A percentile compares a stretch with the other conserved stretches of the same genome.
Conservation (phyloP, 768 basidiomycete species). For the Boletus rufocinnamomeus region DNA sequence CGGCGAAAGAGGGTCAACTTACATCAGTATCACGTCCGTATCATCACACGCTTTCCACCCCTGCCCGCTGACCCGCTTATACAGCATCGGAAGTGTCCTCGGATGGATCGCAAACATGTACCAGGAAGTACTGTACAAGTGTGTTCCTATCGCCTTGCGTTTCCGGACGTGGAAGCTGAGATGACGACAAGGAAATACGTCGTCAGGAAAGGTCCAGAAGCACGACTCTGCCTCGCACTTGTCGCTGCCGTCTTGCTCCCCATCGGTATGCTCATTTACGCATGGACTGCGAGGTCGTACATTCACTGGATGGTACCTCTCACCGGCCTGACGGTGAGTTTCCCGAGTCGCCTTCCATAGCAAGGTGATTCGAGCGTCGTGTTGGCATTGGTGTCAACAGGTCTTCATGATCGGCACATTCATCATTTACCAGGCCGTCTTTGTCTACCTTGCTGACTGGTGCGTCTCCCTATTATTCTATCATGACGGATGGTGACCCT, state of each 20-base stretch:
- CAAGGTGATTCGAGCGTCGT: background rate
- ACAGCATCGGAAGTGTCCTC: constrained; percentile 56
- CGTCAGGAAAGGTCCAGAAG: constrained; percentile 48
- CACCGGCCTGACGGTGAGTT: constrained; percentile 29
- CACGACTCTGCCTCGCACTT: constrained; percentile 60
- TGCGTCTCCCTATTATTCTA: constrained; percentile 30
- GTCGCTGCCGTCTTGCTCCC: constrained; percentile 56
- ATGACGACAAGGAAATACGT: constrained; percentile 31
- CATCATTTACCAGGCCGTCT: constrained; percentile 59
- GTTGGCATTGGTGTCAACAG: constrained; percentile 28
- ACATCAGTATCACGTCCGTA: constrained; percentile 55
- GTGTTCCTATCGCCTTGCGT: constrained; percentile 13
- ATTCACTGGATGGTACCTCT: constrained; percentile 60
- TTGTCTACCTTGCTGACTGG: constrained; percentile 67
- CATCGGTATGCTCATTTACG: constrained; percentile 68
- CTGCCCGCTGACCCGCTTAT: background rate
- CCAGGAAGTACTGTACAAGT: constrained; percentile 56
- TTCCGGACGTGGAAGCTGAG: background rate
- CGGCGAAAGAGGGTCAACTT: constrained; percentile 61
- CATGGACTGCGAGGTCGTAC: constrained; percentile 57
- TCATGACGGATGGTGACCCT: background rate
- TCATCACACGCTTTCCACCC: background rate
- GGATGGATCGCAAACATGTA: constrained; percentile 49
- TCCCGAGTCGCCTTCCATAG: background rate
- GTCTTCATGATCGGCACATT: constrained; percentile 53